Conservation (phyloP, 345 rosid species). For the Populus tremula region DNA sequence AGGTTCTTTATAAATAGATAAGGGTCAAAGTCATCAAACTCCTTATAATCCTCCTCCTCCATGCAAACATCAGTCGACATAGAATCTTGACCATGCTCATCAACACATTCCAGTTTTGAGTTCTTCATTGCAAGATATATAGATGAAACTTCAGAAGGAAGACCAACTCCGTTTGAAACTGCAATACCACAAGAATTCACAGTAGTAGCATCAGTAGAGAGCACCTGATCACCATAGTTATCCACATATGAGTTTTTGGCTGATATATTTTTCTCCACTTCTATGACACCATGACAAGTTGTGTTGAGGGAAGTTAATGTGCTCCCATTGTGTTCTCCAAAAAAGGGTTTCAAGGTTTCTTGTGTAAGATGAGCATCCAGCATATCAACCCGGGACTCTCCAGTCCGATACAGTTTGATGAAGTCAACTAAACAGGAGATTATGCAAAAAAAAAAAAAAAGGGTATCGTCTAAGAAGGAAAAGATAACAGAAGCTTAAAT, state of each 20-base stretch:
- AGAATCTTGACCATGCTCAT: conserved; percentile 81
- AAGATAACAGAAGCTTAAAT: not conserved
- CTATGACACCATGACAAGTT: conserved; percentile 18
- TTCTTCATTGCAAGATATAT: conserved; percentile 95
- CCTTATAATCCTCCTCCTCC: conserved; percentile 76
- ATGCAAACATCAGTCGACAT: conserved; percentile 55
- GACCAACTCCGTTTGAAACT: conserved; percentile 50
- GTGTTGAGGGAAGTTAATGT: conserved; percentile 18
- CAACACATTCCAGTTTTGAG: conserved; percentile 87
- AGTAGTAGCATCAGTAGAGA: conserved; percentile 37
- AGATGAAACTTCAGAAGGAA: conserved; percentile 82
- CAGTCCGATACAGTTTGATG: conserved; percentile 28
- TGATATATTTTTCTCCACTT: conserved; percentile 27
- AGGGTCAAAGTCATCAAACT: conserved; percentile 90
- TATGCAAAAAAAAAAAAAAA: not conserved
- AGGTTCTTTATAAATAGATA: conserved; percentile 87
- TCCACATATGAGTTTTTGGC: conserved; percentile 30
- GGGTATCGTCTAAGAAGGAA: conserved; percentile 1
- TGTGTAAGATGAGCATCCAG: conserved; percentile 20
- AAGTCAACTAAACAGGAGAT: conserved; percentile 28
- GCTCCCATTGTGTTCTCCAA: conserved; percentile 24
- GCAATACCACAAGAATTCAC: conserved; percentile 35
- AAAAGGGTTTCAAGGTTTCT: conserved; percentile 25
- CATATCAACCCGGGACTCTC: conserved; percentile 26
- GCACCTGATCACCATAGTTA: conserved; percentile 36